A percentile compares a stretch with the other conserved stretches of the same genome.
These are phyloP conservation scores for Talaromyces verruculosus DNA, from an alignment of 2,329 filamentous ascomycete genomes.

Conservation along the genomic window DNA sequence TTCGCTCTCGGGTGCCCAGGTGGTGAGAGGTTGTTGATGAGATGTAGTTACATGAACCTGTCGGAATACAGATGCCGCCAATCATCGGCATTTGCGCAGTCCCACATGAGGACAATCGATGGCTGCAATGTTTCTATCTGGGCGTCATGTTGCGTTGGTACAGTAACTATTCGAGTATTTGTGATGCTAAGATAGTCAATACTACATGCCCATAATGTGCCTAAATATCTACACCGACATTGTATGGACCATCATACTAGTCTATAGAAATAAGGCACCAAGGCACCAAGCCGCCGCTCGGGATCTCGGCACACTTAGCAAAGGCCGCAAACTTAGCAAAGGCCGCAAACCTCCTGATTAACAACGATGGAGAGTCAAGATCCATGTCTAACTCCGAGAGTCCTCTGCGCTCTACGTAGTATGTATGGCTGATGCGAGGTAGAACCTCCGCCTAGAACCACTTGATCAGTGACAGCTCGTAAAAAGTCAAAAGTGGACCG, in stretches of 20 bases:
- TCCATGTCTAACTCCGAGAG: neutral
- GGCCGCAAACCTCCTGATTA: neutral
- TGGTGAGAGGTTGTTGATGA: neutral
- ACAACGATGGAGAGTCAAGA: neutral
- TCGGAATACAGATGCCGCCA: neutral
- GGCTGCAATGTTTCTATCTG: neutral
- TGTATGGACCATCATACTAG: neutral
- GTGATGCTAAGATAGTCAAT: neutral
- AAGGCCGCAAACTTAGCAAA: neutral
- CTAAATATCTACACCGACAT: neutral
- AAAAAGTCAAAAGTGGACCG: neutral
- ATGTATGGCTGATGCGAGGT: neutral
- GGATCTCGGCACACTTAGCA: conserved; percentile 5
- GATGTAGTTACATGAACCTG: neutral
- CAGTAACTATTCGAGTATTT: neutral
- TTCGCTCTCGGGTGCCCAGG: neutral
- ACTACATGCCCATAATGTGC: neutral
- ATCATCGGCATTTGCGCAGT: conserved; percentile 4
- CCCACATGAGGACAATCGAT: neutral
- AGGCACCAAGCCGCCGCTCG: neutral
- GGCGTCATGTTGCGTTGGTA: neutral
- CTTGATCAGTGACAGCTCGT: conserved; percentile 2
- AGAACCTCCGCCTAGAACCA: neutral
- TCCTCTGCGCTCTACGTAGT: neutral
- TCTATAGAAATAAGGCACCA: neutral